A percentile compares a stretch with the other conserved stretches of the same genome.
phyloP scores from a whole-genome alignment of 441 rosid species.

The Breynia disticha region DNA sequence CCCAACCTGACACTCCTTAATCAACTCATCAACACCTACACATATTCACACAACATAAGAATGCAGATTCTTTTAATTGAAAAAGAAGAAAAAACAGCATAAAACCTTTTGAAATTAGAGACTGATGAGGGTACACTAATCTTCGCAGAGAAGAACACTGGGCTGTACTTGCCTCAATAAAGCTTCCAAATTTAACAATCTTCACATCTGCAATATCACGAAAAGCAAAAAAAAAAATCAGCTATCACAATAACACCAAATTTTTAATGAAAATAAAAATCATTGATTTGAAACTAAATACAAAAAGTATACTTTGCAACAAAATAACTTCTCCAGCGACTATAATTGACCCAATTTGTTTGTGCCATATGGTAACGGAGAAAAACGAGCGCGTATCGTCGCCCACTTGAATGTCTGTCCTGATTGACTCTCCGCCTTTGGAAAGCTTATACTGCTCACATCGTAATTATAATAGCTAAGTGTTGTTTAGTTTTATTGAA shows the following conservation, averaged over 20 bases:
- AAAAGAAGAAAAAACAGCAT: neutral
- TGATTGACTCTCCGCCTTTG: conserved; percentile 33
- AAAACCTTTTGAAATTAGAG: conserved; percentile 31
- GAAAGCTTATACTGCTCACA: conserved; percentile 31
- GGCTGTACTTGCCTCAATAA: conserved; percentile 33
- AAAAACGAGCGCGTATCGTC: conserved; percentile 41
- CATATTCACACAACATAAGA: neutral
- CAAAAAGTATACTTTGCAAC: conserved; percentile 24
- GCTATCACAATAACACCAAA: neutral
- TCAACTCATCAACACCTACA: conserved; percentile 29
- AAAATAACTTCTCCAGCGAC: conserved; percentile 35
- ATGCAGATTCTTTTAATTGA: neutral
- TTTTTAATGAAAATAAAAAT: too few relatives aligned
- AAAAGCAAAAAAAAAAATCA: neutral
- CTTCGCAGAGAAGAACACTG: conserved; percentile 31
- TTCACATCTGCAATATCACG: conserved; percentile 32
- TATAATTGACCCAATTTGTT: conserved; percentile 25
- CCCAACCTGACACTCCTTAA: conserved; percentile 24
- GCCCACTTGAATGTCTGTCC: conserved; percentile 51
- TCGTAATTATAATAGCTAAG: too few relatives aligned
- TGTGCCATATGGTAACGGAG: conserved; percentile 45
- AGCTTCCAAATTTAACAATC: conserved; percentile 29
- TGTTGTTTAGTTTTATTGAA: too few relatives aligned
- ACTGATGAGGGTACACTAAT: conserved; percentile 26
- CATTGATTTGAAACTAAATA: too few relatives aligned